Base-by-base conservation (phyloP, 331 rosid genomes). In the Prunus yedoensis region DNA sequence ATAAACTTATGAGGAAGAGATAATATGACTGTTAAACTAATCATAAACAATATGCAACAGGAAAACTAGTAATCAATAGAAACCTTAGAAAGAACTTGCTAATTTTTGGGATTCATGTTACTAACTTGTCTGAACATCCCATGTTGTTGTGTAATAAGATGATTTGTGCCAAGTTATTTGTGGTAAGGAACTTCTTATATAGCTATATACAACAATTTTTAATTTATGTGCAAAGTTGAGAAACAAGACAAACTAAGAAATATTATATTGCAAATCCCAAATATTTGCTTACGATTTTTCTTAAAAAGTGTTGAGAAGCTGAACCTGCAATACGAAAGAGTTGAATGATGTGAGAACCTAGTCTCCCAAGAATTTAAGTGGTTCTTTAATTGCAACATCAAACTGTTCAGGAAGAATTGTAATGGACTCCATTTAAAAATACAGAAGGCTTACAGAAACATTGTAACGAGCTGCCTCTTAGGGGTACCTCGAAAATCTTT, bases 401-500 rank as follows among this genome's bases (percentile, higher is more conserved):
- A 38, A 38, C 43, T 6, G 21, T 66, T 32, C 5, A 1, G 43
- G 58, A 80, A 68, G 49, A 69, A 28, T 18, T 28, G 68, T 38
- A 66, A 10, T 38, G 75, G 16, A 75, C 59, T 58, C 53, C 35
- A 62, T 9, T 60, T 51, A 5, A 43, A 71, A 43, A 70, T 67
- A 18, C 63, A 72, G 79, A 78, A 30, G 41, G 68, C 96, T 86
- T 84, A 94, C 99, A 90, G 83, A 57, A 87, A 74, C 83, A 92
- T 85, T 43, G 96, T 94, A 71, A 82, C 77, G 21, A 94, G 18
- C 87, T 94, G 99, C 81, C 82, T 87, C 87, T 77, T 86, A 66
- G 99, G 99, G 61, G 99, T 91, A 67, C 99, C 99, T 14, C 96
- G 99, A 86, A 94, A 94, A 67, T 92, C 97, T 10, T 81, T 74